Percentiles rank a stretch among this genome's conserved stretches.
Conservation (phyloP, 352 stramenopile genomes). For the Globisporangium emineosum region DNA sequence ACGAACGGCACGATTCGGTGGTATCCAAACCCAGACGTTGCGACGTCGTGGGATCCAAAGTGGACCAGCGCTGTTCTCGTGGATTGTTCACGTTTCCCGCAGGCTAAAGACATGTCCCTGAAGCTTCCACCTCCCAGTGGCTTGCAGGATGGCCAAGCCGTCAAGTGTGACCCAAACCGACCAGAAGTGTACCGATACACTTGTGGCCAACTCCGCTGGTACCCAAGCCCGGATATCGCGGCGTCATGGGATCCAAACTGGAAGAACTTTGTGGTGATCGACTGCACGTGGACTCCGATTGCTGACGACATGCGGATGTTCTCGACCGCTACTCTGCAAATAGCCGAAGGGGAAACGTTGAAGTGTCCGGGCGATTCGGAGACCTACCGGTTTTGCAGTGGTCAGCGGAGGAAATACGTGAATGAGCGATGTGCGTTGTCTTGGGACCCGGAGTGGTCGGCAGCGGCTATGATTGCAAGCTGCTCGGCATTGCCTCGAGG, state of each 20-base stretch:
- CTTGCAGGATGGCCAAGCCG: conserved; percentile 5
- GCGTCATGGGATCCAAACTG: conserved; percentile 27
- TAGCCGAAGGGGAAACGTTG: conserved; percentile 7
- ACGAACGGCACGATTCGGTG: conserved; percentile 13
- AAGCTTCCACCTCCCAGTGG: conserved; percentile 2
- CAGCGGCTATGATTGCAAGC: conserved; percentile 5
- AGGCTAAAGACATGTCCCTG: conserved; percentile 1
- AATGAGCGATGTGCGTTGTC: conserved; percentile 15
- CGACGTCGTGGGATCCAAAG: conserved; percentile 22
- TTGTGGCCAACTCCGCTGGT: conserved; percentile 17
- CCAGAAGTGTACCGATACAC: conserved; percentile 19
- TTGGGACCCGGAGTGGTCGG: conserved; percentile 21
- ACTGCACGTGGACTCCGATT: conserved; percentile 22
- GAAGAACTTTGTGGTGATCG: conserved; percentile 10
- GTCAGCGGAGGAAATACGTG: conserved; percentile 15
- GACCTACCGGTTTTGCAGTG: conserved; percentile 12
- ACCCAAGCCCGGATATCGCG: conserved; percentile 17
- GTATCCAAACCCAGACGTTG: conserved; percentile 20
- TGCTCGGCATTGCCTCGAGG: conserved; percentile 9
- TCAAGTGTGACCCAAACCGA: conserved; percentile 21
- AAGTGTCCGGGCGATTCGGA: conserved; percentile 1
- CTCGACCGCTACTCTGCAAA: conserved; percentile 10
- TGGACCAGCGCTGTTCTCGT: conserved; percentile 14
- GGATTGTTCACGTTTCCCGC: neutral
- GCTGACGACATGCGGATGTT: conserved; percentile 14